Base-by-base conservation (phyloP, 2,329 filamentous ascomycete species). In the Tolypocladium cylindrosporum region DNA sequence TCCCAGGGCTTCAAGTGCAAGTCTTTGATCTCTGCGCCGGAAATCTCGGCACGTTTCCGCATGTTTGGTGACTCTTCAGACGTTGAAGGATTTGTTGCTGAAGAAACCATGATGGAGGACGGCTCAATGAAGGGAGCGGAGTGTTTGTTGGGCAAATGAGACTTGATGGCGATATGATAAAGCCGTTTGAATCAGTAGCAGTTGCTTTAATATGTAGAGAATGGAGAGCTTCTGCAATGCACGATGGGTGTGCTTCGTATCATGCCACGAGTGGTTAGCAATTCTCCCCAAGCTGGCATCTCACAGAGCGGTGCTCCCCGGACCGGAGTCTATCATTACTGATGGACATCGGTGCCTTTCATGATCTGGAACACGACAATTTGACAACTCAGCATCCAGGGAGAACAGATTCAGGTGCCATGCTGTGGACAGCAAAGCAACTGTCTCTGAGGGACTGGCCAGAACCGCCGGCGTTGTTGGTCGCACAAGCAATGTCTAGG, bases 1-100 rank as follows among this genome's bases (percentile, higher is more conserved):
- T 72, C 66, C 72, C 72, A 74, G 14, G 74, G 62, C 4, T 56
- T 64, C 8, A 67, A 61, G 34, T 72, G 61, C 34, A 72, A 61
- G 52, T 68, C 67, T 1, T 59, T 40, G 10, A 71, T 56, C 31
- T 60, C 57, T 11, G 63, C 54, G 14, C 72, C 72, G 52, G 66
- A 65, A 14, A 66, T 54, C 55, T 73, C 67, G 19, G 71, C 67
- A 14, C 68, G 59, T 14, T 52, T 34, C n/a, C 31, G 31, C 19
- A 10, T 36, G 3, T n/a, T 37, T 36, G 16, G 19, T 13, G 48
- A 11, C 3, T 37, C 19, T 7, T 37, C 19, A 14, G 31, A 8
- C 16, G 48, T n/a, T 3, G n/a, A 16, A 7, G 19, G 48, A 5
- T 6, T 14, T 37, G 10, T 14, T 8, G 48, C 9, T 21, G 31